These are phyloP conservation scores for Fusarium napiforme DNA, from an alignment of 2,329 filamentous ascomycete species.

Conservation along the genomic window DNA sequence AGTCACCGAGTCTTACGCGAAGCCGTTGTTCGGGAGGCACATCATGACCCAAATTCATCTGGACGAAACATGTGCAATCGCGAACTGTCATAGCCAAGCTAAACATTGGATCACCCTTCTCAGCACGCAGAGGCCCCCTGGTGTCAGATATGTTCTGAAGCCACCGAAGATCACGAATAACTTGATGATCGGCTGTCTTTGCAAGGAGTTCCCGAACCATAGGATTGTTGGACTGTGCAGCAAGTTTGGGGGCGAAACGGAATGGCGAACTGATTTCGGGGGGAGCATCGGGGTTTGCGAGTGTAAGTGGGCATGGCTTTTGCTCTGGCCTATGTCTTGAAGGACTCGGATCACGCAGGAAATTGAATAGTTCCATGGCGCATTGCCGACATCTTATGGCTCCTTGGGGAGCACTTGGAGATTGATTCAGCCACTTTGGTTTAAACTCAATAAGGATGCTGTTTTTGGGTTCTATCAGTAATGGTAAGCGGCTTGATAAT, in stretches of 20 bases:
- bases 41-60: conserved; percentile 56
- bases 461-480: conserved; percentile 44
- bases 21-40: conserved; percentile 47
- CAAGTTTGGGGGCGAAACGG: conserved; percentile 51
- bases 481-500: background rate
- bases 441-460: conserved; percentile 76
- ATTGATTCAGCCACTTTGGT: conserved; percentile 85
- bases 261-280: conserved; percentile 57
- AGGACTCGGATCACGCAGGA: conserved; percentile 47
- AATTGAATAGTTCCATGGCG: conserved; percentile 61
- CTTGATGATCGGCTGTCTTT: conserved; percentile 48
- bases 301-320: conserved; percentile 72
- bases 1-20: conserved; percentile 74
- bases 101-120: conserved; percentile 60
- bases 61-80: conserved; percentile 81
- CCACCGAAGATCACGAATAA: conserved; percentile 49
- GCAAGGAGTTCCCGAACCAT: conserved; percentile 40
- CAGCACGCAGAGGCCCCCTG: conserved; percentile 55
- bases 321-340: conserved; percentile 50
- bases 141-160: conserved; percentile 58
- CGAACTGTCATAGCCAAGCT: conserved; percentile 81
- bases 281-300: conserved; percentile 63
- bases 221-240: conserved; percentile 19
- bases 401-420: conserved; percentile 72
- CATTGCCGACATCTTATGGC: conserved; percentile 80